Evolutionary conservation across 1,139 yeast genomes (phyloP), one percentile per base, ranked within the genome.

Genomic region (Sugiyamaella paludigena): DNA sequence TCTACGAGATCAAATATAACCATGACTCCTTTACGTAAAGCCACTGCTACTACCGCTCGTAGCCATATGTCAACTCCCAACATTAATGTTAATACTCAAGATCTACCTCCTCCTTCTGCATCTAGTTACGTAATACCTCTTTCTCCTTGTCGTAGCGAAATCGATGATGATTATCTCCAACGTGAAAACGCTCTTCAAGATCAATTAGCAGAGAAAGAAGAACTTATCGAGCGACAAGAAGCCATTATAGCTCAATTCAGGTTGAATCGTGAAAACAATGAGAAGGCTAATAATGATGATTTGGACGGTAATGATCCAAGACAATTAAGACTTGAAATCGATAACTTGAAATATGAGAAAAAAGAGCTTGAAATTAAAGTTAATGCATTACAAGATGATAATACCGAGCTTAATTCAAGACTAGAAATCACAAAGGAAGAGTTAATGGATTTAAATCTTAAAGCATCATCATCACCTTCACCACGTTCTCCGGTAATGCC

Each of bases 121-220:
- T 12, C 27, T 19, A 29, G 40, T 19, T 35, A 35, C 16, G 36
- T 40, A 9, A 16, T 30, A 15, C 40, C 40, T n/a, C 19, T 36
- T 8, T 37, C 42, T 7, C 42, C 42, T 1, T 16, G 35, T 28
- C 40, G 35, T 7, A 29, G 36, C 4, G 45, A 50, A 13, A 36
- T 47, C 11, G 47, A 56, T 9, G 69, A 64, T 28, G 70, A 65
- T 42, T 63, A 57, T 32, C 43, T 66, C 36, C 53, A 57, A 11
- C 60, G 69, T 1, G 72, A 68, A 48, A 68, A 66, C 45, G 68
- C 68, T 39, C 47, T 67, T 12, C 70, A 68, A 47, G 72, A 68
- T 49, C 65, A 59, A 42, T 47, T 69, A 16, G 52, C 65, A 1
- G 70, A 68, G 39, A 60, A 61, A 36, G 72, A 68, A 32, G 40